Conservation (phyloP, 2,329 filamentous ascomycete species). For the Pestalotiopsis sp. region DNA sequence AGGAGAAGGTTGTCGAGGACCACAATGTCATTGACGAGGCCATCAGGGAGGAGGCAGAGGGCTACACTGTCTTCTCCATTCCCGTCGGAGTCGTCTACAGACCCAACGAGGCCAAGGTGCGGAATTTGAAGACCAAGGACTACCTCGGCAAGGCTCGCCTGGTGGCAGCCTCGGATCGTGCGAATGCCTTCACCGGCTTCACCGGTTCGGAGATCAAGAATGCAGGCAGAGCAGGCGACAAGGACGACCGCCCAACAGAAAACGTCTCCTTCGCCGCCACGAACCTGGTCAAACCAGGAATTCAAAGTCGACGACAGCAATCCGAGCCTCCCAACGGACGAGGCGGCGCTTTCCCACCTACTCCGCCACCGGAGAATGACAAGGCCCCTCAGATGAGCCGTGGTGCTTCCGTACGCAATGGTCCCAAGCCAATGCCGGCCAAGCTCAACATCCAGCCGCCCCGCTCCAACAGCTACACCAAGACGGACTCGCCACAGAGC, state of each 20-base stretch:
- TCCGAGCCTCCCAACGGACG: conserved; percentile 80
- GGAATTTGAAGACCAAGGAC: conserved; percentile 96
- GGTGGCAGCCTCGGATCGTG: conserved; percentile 82
- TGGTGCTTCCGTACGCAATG: conserved; percentile 63
- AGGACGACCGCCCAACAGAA: conserved; percentile 81
- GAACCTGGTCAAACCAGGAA: conserved; percentile 86
- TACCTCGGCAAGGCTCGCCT: conserved; percentile 96
- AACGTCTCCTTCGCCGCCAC: conserved; percentile 90
- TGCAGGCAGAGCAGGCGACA: conserved; percentile 55
- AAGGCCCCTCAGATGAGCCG: conserved; percentile 55
- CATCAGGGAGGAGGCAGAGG: conserved; percentile 90
- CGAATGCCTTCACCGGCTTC: conserved; percentile 82
- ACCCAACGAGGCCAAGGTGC: conserved; percentile 96
- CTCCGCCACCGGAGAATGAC: conserved; percentile 92
- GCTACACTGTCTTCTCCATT: conserved; percentile 98
- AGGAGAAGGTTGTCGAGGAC: conserved; percentile 94
- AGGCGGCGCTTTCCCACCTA: conserved; percentile 85
- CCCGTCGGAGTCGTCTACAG: conserved; percentile 94
- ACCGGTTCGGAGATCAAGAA: conserved; percentile 79
- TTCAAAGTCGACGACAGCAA: conserved; percentile 80
- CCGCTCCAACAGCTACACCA: conserved; percentile 56
- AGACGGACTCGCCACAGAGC: conserved; percentile 49
- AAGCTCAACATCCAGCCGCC: conserved; percentile 63
- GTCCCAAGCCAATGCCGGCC: conserved; percentile 61
- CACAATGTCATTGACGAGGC: conserved; percentile 99